Base-by-base conservation (phyloP, 1,284 basidiomycete genomes). In the Boletellus sp. region DNA sequence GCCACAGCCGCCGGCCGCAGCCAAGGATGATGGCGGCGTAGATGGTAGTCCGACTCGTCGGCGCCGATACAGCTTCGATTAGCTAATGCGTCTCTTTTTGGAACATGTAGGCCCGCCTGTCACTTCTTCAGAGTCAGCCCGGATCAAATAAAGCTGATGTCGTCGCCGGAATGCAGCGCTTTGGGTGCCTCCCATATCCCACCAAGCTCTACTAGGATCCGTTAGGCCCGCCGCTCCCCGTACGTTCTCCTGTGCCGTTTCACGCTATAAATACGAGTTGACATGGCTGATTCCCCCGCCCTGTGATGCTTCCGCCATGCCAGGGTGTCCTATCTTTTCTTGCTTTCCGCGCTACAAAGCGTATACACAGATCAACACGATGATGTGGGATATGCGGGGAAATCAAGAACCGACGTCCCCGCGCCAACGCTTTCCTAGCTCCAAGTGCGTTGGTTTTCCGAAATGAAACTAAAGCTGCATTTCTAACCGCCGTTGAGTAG, bases 311-410 rank as follows among this genome's bases (percentile, higher is more conserved):
- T 36, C 33, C 50, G 36, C 27, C 50, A 64, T 64, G 62, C 49
- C 65, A 43, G 52, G 64, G 49, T 64, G 62, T 47, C 61, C 66
- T 17, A 23, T 60, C 35, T 44, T 67, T 34, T 55, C 61, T 5
- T 64, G 43, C 45, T 68, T 67, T 40, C 66, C 62, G 9, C 64
- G 63, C 52, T 65, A 67, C 4, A 68, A 58, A 38, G 51, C 62
- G 36, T 68, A 68, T 20, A 64, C 58, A 4, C 59, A 68, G 36
- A 49, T 67, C 10, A 63, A 64, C 23, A 19, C 64, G 17, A 51
- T 37, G 51, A 54, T 42, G 63, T 68, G 62, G 66, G 66, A 64
- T 21, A 5, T 50, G 40, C 55, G 57, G 7, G 66, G 53, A 3
- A 50, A 54, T 11, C 51, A 56, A 41, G 48, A 54, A 20, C 48